Conservation (phyloP, 1,139 yeast species). For the Blastobotrys buckinghamii region DNA sequence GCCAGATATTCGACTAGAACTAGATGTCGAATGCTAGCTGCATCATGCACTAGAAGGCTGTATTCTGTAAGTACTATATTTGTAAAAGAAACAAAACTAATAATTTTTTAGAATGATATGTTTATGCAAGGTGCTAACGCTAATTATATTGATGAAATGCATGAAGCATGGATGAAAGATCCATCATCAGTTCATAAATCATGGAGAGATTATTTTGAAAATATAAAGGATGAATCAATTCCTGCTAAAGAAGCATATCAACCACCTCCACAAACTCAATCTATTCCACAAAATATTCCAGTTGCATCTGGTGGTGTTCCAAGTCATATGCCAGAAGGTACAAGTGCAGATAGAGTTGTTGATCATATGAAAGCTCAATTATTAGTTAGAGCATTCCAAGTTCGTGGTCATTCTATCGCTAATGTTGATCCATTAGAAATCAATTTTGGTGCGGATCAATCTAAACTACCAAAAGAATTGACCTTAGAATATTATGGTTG, state of each 20-base stretch:
- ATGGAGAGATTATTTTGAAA: conserved; percentile 89
- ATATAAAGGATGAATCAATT: conserved; percentile 58
- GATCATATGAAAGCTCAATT: conserved; percentile 90
- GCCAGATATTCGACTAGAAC: background rate
- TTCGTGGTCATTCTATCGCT: conserved; percentile 92
- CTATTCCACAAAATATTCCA: conserved; percentile 52
- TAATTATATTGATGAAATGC: conserved; percentile 95
- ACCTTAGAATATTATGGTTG: conserved; percentile 86
- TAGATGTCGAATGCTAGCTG: background rate
- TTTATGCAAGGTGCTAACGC: conserved; percentile 83
- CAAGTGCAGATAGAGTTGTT: conserved; percentile 38
- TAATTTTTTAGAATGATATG: conserved; percentile 43
- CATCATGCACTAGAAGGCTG: background rate
- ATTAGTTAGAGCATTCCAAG: conserved; percentile 94
- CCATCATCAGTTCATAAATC: conserved; percentile 88
- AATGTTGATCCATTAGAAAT: conserved; percentile 87
- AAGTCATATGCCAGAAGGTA: conserved; percentile 30
- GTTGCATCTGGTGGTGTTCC: conserved; percentile 64
- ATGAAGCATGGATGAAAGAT: conserved; percentile 85
- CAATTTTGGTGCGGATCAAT: conserved; percentile 56
- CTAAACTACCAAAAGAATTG: conserved; percentile 63
- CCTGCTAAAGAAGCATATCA: conserved; percentile 68
- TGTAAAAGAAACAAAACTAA: background rate
- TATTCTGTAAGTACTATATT: conserved; percentile 2
- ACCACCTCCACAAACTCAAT: conserved; percentile 62